phyloP scores from a whole-genome alignment of 2,329 filamentous ascomycete species.

The Gyromitra esculenta region DNA sequence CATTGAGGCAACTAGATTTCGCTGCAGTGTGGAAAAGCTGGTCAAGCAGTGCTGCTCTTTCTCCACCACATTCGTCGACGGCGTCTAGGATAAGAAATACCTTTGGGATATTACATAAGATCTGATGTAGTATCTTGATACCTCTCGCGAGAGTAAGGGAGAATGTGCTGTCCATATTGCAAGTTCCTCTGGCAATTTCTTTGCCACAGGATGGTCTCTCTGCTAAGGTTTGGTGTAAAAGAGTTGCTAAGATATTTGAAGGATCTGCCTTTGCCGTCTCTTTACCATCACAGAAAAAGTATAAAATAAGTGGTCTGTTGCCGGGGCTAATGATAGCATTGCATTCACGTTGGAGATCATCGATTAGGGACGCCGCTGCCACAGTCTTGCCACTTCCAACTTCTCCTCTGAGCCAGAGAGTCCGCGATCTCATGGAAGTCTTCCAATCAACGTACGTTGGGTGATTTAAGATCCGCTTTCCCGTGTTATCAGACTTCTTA shows the following conservation, averaged over 20 bases:
- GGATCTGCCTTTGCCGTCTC: not conserved
- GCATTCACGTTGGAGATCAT: not conserved
- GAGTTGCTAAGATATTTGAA: not conserved
- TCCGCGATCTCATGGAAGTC: not conserved
- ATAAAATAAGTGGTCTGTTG: not conserved
- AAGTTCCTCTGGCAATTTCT: not conserved
- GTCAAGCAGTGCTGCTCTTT: not conserved
- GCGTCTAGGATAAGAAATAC: not conserved
- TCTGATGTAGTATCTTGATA: not conserved
- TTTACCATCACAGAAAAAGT: constrained; percentile 15
- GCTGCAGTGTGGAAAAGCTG: not conserved
- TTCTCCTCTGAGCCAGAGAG: not conserved
- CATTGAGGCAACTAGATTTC: not conserved
- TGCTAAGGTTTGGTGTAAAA: not conserved
- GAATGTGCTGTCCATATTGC: not conserved
- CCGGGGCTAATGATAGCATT: not conserved
- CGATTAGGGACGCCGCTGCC: not conserved
- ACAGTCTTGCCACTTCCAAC: constrained; percentile 7
- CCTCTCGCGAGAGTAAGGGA: not conserved
- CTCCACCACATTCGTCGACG: not conserved
- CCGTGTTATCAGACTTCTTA: not conserved
- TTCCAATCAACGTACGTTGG: not conserved
- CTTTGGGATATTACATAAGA: constrained; percentile 1
- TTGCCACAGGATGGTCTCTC: too few relatives aligned
- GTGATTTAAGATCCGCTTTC: not conserved